Percentiles rank a stretch among this genome's conserved stretches.
These are phyloP conservation scores for Trichocladium uniseriatum DNA, from an alignment of 495 filamentous ascomycete genomes.

Conservation along the genomic window DNA sequence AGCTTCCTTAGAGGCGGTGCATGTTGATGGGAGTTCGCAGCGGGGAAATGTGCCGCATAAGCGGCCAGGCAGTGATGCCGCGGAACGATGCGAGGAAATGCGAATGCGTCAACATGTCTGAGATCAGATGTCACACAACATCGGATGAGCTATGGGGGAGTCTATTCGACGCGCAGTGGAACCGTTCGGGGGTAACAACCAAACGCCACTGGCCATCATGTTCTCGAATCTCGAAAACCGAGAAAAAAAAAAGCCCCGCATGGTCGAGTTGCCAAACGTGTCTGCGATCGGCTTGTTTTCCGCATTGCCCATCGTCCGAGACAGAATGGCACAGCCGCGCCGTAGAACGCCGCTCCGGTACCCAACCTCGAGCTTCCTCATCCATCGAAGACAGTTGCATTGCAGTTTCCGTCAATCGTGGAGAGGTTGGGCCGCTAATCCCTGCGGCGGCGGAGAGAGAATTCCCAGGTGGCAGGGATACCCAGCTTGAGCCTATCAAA, in stretches of 20 bases:
- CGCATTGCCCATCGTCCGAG: constrained; percentile 1
- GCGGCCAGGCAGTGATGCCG: background rate
- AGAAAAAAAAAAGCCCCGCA: too few relatives aligned
- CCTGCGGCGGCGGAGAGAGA: constrained; percentile 4
- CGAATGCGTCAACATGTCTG: background rate
- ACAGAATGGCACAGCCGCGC: background rate
- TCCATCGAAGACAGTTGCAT: background rate
- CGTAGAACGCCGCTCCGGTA: background rate
- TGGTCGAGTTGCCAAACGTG: background rate
- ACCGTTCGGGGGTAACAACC: background rate
- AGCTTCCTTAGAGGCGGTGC: too few relatives aligned
- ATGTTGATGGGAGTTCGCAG: too few relatives aligned
- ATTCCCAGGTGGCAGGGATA: background rate
- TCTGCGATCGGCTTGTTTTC: background rate
- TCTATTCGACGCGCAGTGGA: background rate
- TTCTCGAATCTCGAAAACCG: background rate
- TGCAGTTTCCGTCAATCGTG: background rate
- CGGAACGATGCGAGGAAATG: background rate
- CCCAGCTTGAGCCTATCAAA: constrained; percentile 7
- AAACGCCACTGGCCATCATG: background rate
- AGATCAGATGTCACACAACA: background rate
- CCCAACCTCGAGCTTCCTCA: background rate
- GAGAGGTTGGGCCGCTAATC: constrained; percentile 4
- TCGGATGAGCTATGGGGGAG: background rate
- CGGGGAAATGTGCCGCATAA: background rate